phyloP scores from a whole-genome alignment of 2,329 filamentous ascomycete genomes.

The Dothidotthia symphoricarpi region DNA sequence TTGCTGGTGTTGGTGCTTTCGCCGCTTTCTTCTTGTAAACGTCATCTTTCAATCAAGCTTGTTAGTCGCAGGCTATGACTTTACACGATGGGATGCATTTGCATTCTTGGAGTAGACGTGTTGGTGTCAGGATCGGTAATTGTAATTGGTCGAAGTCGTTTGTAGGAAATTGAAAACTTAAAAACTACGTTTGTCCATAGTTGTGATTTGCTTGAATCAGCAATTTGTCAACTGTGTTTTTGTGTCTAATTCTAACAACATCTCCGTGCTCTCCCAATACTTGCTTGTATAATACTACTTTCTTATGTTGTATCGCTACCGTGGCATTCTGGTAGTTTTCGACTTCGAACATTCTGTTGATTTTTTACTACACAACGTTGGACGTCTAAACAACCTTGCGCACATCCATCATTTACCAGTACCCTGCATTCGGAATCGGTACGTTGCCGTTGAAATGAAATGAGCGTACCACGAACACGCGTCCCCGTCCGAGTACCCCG shows the following conservation, averaged over 20 bases:
- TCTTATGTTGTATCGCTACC: too few relatives aligned
- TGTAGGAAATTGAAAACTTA: conserved; percentile 22
- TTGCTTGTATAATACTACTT: too few relatives aligned
- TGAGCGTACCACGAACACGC: conserved; percentile 8
- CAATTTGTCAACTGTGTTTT: neutral
- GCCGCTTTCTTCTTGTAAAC: conserved; percentile 46
- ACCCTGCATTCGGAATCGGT: conserved; percentile 5
- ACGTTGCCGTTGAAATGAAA: conserved; percentile 5
- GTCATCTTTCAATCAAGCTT: conserved; percentile 38
- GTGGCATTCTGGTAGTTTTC: too few relatives aligned
- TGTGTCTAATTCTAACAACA: neutral
- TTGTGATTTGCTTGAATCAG: conserved; percentile 5
- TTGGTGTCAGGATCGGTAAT: conserved; percentile 27
- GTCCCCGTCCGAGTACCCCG: too few relatives aligned
- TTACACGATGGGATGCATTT: conserved; percentile 39
- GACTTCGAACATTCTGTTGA: too few relatives aligned
- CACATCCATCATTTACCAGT: conserved; percentile 4
- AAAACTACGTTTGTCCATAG: conserved; percentile 1
- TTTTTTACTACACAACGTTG: neutral
- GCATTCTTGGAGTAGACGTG: conserved; percentile 28
- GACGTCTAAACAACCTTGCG: conserved; percentile 10
- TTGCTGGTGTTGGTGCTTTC: conserved; percentile 44
- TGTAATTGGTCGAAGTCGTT: conserved; percentile 29
- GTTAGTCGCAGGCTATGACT: conserved; percentile 38
- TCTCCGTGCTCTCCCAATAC: neutral